Evolutionary conservation across 139 green algal genomes (phyloP), one percentile per base, ranked within the genome.

Genomic region (Micromonas commoda): DNA sequence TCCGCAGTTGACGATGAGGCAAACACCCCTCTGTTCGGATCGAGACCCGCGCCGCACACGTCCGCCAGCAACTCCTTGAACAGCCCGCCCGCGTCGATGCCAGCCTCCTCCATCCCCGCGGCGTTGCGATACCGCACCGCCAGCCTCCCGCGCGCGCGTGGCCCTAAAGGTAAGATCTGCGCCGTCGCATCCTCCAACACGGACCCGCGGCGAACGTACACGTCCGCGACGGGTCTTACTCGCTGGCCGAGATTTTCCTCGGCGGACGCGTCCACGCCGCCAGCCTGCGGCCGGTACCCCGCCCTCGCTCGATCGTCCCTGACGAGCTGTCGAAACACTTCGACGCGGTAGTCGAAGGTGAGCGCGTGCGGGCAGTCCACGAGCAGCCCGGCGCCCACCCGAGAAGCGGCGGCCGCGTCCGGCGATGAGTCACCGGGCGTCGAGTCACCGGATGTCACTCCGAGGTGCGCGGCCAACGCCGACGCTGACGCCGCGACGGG

Each of bases 1-100:
- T 91, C 78, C 32, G 93, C 81, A 64, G 93, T 84, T 2, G 82
- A 71, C 54, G 89, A 97, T 16, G 85, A 78, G 16, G 54, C 76
- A 80, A 98, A 97, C 31, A 97, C 80, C n/a, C 91, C 91, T 0
- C 81, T 29, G 20, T 84, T 63, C 5, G 87, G 87, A 70, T 92
- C 79, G 61, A 97, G 92, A 19, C 38, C 88, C 24, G 88, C 78
- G 57, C 86, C 86, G 21, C 93, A 85, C 24, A 97, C 84, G 51
- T 85, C 74, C 77, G 96, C 90, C 74, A 97, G 85, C 78, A 96
- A 97, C 78, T 98, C 94, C 84, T 98, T 97, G 88, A 97, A 97
- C 23, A 98, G 85, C 9, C 95, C 94, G n/a, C 94, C 94, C 1
- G 92, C 93, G 77, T 98, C 94, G 32, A 96, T 86, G 37, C 92